A percentile compares a stretch with the other conserved stretches of the same genome.
Conservation (phyloP, 192 early-diverging fungal genomes). For the Gigaspora rosea region DNA sequence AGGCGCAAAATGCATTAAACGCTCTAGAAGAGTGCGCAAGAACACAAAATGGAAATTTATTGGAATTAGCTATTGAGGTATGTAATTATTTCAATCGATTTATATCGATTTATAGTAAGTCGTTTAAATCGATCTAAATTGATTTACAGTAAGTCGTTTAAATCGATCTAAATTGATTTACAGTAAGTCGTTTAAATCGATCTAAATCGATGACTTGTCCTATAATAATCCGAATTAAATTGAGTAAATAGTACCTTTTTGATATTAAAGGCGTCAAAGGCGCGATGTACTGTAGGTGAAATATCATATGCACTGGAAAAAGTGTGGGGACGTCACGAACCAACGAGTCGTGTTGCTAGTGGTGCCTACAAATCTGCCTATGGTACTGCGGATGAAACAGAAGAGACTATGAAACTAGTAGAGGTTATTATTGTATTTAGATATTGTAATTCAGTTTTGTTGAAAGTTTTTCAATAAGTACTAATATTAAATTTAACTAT, state of each 20-base stretch:
- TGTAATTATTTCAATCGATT: neutral
- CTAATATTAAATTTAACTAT: neutral
- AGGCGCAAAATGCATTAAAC: constrained; percentile 57
- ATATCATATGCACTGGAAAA: constrained; percentile 81
- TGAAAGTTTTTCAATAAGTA: neutral
- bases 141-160: too few species aligned
- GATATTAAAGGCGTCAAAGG: constrained; percentile 61
- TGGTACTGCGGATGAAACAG: constrained; percentile 64
- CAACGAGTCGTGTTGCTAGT: constrained; percentile 76
- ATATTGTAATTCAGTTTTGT: neutral
- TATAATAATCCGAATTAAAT: neutral
- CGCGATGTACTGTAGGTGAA: constrained; percentile 84
- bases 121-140: neutral
- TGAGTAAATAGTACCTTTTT: neutral
- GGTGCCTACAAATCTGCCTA: constrained; percentile 88
- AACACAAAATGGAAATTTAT: constrained; percentile 69
- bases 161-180: too few species aligned
- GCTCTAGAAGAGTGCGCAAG: constrained; percentile 70
- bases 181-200: too few species aligned
- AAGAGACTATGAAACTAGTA: constrained; percentile 61
- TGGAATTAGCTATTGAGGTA: constrained; percentile 72
- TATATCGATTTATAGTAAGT: too few species aligned
- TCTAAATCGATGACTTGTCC: neutral
- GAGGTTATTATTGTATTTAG: constrained; percentile 35
- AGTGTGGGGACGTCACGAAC: constrained; percentile 83